phyloP scores from a whole-genome alignment of 495 filamentous ascomycete genomes.

The Daldinia decipiens region DNA sequence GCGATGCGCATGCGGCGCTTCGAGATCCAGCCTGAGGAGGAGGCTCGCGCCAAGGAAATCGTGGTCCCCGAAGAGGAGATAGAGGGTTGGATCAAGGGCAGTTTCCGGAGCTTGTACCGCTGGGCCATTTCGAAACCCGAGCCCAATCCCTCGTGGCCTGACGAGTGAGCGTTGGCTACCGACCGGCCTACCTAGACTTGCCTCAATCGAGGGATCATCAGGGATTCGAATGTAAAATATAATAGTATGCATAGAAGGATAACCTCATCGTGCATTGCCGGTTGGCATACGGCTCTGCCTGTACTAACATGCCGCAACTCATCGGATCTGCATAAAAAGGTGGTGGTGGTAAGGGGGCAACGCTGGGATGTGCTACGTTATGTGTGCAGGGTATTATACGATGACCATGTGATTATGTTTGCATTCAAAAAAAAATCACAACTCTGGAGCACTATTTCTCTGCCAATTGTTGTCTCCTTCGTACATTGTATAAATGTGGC shows the following conservation, averaged over 20 bases:
- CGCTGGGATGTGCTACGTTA: background rate
- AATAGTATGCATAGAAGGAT: slow-evolving; percentile 30
- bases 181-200: background rate
- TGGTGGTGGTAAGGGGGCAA: slow-evolving; percentile 4
- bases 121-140: slow-evolving; percentile 52
- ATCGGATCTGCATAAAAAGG: slow-evolving; percentile 15
- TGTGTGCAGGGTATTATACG: background rate
- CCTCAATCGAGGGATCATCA: background rate
- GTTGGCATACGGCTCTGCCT: slow-evolving; percentile 8
- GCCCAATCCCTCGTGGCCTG: slow-evolving; percentile 42
- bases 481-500: background rate
- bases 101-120: slow-evolving; percentile 55
- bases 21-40: slow-evolving; percentile 70
- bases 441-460: slow-evolving; percentile 27
- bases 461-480: background rate
- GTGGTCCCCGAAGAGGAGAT: slow-evolving; percentile 72
- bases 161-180: slow-evolving; percentile 22
- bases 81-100: slow-evolving; percentile 68
- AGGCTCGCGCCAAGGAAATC: slow-evolving; percentile 71
- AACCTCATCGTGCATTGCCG: slow-evolving; percentile 16
- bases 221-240: slow-evolving; percentile 14
- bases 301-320: slow-evolving; percentile 11
- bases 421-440: slow-evolving; percentile 20
- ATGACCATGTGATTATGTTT: background rate
- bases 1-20: slow-evolving; percentile 83